Conservation (phyloP, 2,329 filamentous ascomycete genomes). For the Paraphaeosphaeria minitans region DNA sequence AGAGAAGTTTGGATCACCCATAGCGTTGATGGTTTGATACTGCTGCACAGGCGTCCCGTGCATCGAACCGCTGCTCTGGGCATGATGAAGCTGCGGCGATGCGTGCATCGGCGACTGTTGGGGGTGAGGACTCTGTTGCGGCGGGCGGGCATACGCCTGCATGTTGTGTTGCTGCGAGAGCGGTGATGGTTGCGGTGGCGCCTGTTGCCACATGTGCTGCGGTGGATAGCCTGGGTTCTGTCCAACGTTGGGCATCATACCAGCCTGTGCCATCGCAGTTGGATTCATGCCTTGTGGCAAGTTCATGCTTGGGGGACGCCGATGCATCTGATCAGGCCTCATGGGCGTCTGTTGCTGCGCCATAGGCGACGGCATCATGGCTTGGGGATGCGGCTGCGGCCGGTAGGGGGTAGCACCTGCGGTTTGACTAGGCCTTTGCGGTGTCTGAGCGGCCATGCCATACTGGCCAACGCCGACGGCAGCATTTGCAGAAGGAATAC, state of each 20-base stretch:
- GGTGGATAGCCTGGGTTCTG: constrained; percentile 53
- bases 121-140: constrained; percentile 51
- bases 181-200: constrained; percentile 55
- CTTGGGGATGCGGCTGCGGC: constrained; percentile 72
- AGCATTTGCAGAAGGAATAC: constrained; percentile 63
- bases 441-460: constrained; percentile 61
- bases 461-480: constrained; percentile 62
- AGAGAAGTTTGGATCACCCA: constrained; percentile 50
- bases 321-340: constrained; percentile 66
- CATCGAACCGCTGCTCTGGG: constrained; percentile 50
- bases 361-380: constrained; percentile 74
- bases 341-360: constrained; percentile 69
- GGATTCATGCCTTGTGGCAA: constrained; percentile 42
- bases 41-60: constrained; percentile 50
- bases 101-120: constrained; percentile 57
- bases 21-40: constrained; percentile 54
- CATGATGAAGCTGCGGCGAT: constrained; percentile 55
- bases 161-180: constrained; percentile 54
- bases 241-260: constrained; percentile 46
- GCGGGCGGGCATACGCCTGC: constrained; percentile 51
- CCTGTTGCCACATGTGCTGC: constrained; percentile 56
- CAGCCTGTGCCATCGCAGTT: constrained; percentile 42
- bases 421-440: constrained; percentile 64
- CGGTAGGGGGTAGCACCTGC: constrained; percentile 71
- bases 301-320: constrained; percentile 64